Percentiles rank a stretch among this genome's conserved stretches.
Conservation (phyloP, 1,139 yeast species). For the Magnusiomyces suaveolens region DNA sequence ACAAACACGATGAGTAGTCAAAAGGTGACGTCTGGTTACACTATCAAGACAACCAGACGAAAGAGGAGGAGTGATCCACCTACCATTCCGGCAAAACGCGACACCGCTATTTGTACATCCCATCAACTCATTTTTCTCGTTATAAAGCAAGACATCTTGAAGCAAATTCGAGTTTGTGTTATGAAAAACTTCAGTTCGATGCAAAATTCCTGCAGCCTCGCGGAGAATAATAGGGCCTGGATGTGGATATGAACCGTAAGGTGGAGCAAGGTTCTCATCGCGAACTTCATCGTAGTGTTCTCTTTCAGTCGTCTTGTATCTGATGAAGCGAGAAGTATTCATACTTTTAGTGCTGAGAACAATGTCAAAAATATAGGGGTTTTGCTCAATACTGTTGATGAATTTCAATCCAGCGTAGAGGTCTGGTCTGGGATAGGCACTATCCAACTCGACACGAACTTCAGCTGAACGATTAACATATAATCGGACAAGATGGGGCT, state of each 20-base stretch:
- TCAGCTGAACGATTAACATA: conserved; percentile 42
- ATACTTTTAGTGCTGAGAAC: conserved; percentile 49
- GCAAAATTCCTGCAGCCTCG: too few species aligned
- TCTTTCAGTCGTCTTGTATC: conserved; percentile 79
- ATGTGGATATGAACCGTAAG: conserved; percentile 22
- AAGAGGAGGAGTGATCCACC: conserved; percentile 74
- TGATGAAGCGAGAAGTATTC: conserved; percentile 63
- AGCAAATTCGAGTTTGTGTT: not conserved
- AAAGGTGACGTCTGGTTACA: conserved; percentile 57
- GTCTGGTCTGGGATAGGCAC: conserved; percentile 33
- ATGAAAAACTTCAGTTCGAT: not conserved
- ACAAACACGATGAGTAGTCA: conserved; percentile 45
- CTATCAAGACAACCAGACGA: conserved; percentile 81
- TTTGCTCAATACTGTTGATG: conserved; percentile 19
- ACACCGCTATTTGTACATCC: conserved; percentile 84
- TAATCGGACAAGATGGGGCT: conserved; percentile 40
- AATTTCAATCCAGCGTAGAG: conserved; percentile 38
- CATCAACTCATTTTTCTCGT: conserved; percentile 50
- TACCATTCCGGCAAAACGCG: conserved; percentile 48
- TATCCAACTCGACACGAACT: conserved; percentile 44
- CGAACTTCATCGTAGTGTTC: conserved; percentile 56
- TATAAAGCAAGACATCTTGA: conserved; percentile 41
- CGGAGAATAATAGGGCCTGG: conserved; percentile 21
- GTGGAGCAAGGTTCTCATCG: conserved; percentile 31
- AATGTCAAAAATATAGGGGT: conserved; percentile 43